Evolutionary conservation across 257 asterid species (phyloP).

Genomic region (Lavandula angustifolia): DNA sequence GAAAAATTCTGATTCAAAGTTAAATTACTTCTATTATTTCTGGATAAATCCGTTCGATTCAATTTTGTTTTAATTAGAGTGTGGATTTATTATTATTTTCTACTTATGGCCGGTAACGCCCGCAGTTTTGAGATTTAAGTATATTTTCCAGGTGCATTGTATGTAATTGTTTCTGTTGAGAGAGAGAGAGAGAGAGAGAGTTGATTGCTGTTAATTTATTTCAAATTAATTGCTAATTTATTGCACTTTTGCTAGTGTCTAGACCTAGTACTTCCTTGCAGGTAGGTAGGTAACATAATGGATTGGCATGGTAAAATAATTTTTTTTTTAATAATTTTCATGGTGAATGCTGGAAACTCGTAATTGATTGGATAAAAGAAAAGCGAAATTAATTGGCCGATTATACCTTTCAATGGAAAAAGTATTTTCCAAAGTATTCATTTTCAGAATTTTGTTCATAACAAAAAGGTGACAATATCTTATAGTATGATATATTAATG

Average conservation of each 20-base stretch:
- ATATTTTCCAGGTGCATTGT: constrained; percentile 39
- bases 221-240: constrained; percentile 20
- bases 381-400: background rate
- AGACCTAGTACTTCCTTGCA: background rate
- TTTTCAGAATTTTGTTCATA: background rate
- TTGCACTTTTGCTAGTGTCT: background rate
- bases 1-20: background rate
- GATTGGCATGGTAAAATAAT: background rate
- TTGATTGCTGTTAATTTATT: constrained; percentile 4
- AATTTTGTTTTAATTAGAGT: constrained; percentile 3
- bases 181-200: constrained; percentile 14
- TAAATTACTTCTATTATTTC: background rate
- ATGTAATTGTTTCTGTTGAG: constrained; percentile 2
- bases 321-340: background rate
- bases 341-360: background rate
- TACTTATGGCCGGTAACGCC: background rate
- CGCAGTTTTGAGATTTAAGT: constrained; percentile 16
- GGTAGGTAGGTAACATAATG: background rate
- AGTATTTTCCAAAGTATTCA: no score
- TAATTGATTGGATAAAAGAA: background rate
- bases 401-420: background rate
- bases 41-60: background rate
- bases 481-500: background rate
- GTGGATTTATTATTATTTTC: background rate
- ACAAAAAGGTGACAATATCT: no score